Evolutionary conservation across 2,329 filamentous ascomycete genomes (phyloP).

Genomic region (Coniochaeta sp.): DNA sequence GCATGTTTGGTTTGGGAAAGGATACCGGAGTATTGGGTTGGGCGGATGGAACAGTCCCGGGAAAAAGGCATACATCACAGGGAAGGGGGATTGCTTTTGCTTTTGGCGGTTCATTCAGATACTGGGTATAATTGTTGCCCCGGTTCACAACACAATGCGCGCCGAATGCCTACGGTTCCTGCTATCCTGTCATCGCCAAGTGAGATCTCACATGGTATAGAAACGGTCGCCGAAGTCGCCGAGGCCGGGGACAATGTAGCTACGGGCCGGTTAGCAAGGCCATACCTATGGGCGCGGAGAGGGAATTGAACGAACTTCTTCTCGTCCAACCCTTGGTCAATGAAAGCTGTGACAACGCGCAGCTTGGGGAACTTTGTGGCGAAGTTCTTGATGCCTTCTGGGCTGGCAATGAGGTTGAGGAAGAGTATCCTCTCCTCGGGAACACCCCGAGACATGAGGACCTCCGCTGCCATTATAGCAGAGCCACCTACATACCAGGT

Average conservation of each 20-base stretch:
- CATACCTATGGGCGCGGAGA: neutral
- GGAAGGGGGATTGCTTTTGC: neutral
- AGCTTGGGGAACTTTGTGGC: conserved; percentile 82
- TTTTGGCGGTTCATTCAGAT: neutral
- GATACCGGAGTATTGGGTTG: neutral
- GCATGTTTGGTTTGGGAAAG: neutral
- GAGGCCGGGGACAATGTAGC: conserved; percentile 89
- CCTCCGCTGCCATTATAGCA: conserved; percentile 93
- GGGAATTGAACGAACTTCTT: conserved; percentile 62
- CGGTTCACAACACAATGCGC: neutral
- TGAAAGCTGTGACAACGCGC: conserved; percentile 89
- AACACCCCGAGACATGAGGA: conserved; percentile 82
- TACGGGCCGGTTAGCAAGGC: conserved; percentile 38
- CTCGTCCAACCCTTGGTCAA: conserved; percentile 88
- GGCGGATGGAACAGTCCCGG: neutral
- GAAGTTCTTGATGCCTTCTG: conserved; percentile 84
- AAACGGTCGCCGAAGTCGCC: conserved; percentile 95
- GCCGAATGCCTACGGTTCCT: neutral
- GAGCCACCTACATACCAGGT: conserved; percentile 62
- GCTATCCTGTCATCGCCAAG: neutral
- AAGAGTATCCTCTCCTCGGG: conserved; percentile 94
- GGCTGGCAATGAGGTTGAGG: conserved; percentile 95
- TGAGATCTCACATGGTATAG: conserved; percentile 68
- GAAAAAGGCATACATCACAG: neutral
- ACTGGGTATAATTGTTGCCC: neutral